Conservation (phyloP, 2,329 filamentous ascomycete genomes). For the Colletotrichum magnum region DNA sequence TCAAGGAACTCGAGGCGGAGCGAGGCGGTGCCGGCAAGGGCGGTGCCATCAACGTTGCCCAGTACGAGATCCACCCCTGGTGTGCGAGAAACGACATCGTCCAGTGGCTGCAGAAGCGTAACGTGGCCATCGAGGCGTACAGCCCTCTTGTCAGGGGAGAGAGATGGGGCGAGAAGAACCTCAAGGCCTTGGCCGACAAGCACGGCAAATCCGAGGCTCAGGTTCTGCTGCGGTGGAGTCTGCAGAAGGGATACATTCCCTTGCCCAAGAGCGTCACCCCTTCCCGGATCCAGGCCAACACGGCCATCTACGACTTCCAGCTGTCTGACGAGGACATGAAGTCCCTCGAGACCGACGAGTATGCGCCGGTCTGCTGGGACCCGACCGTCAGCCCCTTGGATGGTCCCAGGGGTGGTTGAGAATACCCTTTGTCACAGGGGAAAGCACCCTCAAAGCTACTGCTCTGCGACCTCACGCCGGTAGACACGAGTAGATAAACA, state of each 20-base stretch:
- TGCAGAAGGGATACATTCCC: conserved; percentile 83
- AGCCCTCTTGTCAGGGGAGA: conserved; percentile 75
- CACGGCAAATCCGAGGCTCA: conserved; percentile 82
- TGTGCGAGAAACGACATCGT: conserved; percentile 83
- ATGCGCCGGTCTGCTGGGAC: conserved; percentile 70
- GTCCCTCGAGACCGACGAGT: conserved; percentile 64
- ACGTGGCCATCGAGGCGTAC: conserved; percentile 75
- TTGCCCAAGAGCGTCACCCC: conserved; percentile 82
- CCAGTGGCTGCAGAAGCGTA: conserved; percentile 78
- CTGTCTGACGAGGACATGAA: conserved; percentile 67
- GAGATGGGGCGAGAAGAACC: conserved; percentile 77
- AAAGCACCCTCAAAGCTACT: too few species aligned
- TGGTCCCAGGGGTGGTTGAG: conserved; percentile 39
- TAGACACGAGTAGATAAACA: too few species aligned
- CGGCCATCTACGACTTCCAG: conserved; percentile 69
- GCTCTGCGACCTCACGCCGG: too few species aligned
- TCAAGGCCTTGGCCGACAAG: conserved; percentile 77
- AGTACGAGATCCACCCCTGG: conserved; percentile 95
- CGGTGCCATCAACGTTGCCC: conserved; percentile 84
- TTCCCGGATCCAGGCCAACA: conserved; percentile 76
- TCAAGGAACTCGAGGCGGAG: conserved; percentile 72
- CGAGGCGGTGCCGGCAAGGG: conserved; percentile 74
- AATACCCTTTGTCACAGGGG: not conserved
- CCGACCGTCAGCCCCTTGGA: conserved; percentile 65
- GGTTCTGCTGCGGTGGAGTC: conserved; percentile 83